These are phyloP conservation scores for Botrytis pseudocinerea DNA, from an alignment of 2,329 filamentous ascomycete genomes.

Conservation along the genomic window DNA sequence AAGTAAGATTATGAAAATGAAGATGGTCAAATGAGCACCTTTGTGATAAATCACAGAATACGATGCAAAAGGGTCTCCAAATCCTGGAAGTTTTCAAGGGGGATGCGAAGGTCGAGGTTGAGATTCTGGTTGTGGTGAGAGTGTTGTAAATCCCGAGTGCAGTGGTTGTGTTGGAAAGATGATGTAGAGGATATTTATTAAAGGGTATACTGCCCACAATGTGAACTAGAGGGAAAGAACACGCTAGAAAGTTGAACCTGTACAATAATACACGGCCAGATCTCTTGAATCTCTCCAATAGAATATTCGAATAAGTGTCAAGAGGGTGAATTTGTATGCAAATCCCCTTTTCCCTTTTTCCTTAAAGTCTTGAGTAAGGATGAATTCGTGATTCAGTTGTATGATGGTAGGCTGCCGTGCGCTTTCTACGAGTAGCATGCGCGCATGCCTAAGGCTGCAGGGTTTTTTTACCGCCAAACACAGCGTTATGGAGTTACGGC, in stretches of 20 bases:
- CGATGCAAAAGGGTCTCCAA: not conserved
- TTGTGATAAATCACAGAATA: conserved; percentile 10
- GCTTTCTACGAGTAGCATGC: not conserved
- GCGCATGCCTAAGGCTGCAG: not conserved
- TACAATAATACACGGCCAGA: not conserved
- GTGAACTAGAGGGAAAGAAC: not conserved
- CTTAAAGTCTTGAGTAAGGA: not conserved
- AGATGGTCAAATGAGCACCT: not conserved
- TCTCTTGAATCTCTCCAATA: not conserved
- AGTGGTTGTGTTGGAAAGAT: conserved; percentile 16
- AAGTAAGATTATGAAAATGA: not conserved
- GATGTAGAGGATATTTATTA: conserved; percentile 10
- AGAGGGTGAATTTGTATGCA: not conserved
- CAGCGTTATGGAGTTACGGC: not conserved
- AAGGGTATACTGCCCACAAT: conserved; percentile 9
- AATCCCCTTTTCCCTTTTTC: not conserved
- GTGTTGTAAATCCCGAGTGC: not conserved
- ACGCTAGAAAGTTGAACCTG: not conserved
- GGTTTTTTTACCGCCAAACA: not conserved
- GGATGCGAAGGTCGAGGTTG: not conserved
- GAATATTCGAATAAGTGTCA: not conserved
- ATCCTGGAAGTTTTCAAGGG: not conserved
- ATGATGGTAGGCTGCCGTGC: conserved; percentile 1
- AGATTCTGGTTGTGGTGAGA: too few species aligned
- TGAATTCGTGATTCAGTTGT: conserved; percentile 7